Percentiles rank a stretch among this genome's conserved stretches.
These are phyloP conservation scores for Cryptosporidium viatorum DNA, from an alignment of 169 alveolate species.

Conservation along the genomic window DNA sequence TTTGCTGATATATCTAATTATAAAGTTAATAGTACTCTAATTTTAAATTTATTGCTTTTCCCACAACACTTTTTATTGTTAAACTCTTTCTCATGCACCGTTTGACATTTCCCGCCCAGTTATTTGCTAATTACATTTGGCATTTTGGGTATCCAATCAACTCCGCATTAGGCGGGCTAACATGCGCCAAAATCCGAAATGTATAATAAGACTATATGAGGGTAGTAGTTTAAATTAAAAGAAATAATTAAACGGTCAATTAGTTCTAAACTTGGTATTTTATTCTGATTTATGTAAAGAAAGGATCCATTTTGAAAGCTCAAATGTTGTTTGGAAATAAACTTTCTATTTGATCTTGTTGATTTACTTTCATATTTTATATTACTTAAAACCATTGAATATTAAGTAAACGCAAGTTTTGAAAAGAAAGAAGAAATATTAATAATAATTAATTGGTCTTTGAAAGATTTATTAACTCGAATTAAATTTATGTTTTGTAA, in stretches of 20 bases:
- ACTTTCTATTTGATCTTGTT: neutral
- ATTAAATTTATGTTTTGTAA: neutral
- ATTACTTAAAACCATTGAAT: neutral
- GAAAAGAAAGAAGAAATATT: neutral
- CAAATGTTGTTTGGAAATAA: neutral
- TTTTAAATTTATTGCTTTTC: neutral
- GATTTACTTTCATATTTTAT: neutral
- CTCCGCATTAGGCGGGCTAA: neutral
- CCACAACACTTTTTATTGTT: neutral
- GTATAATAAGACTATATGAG: conserved; percentile 17
- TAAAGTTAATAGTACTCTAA: neutral
- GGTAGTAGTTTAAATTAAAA: neutral
- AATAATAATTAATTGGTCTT: neutral
- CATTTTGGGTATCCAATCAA: conserved; percentile 22
- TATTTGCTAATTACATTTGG: neutral
- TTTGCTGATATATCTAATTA: neutral
- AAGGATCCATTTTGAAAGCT: neutral
- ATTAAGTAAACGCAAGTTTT: neutral
- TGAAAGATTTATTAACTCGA: neutral
- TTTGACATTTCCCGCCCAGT: neutral
- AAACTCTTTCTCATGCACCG: neutral
- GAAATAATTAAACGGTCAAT: neutral
- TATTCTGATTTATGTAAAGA: neutral
- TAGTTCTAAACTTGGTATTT: neutral
- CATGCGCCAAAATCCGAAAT: conserved; percentile 43